A percentile compares a stretch with the other conserved stretches of the same genome.
Evolutionary conservation across 2,329 filamentous ascomycete species (phyloP).

Genomic region (Alternaria solani): DNA sequence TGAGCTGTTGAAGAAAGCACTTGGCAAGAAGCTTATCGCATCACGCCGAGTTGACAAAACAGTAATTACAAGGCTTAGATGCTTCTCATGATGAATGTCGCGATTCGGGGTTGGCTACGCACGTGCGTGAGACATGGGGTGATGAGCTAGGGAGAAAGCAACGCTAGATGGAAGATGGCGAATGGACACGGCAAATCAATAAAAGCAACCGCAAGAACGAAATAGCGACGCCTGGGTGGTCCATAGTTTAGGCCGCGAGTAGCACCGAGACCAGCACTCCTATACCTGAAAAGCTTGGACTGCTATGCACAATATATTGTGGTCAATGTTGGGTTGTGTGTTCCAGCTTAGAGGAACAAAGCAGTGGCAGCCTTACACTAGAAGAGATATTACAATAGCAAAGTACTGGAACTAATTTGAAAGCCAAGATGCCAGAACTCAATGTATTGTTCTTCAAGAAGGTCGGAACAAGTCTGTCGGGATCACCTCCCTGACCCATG

Average conservation of each 20-base stretch:
- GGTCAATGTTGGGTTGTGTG: no score
- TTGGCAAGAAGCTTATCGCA: constrained; percentile 23
- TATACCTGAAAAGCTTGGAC: not conserved
- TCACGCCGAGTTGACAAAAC: constrained; percentile 10
- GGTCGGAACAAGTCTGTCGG: not conserved
- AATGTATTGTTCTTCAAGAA: not conserved
- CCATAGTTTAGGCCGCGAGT: not conserved
- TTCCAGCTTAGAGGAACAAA: not conserved
- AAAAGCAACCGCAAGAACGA: not conserved
- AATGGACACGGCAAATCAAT: not conserved
- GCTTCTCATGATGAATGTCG: not conserved
- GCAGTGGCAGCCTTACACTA: not conserved
- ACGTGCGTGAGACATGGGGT: not conserved
- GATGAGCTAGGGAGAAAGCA: not conserved
- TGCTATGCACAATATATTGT: not conserved
- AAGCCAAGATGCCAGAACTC: not conserved
- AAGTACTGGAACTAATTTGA: not conserved
- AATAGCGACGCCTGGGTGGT: not conserved
- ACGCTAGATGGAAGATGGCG: constrained; percentile 2
- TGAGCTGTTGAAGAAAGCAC: not conserved
- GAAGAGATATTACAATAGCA: not conserved
- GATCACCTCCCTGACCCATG: not conserved
- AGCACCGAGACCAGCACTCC: not conserved
- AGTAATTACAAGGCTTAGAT: constrained; percentile 15
- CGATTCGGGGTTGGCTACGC: not conserved